A percentile compares a stretch with the other conserved stretches of the same genome.
phyloP scores from a whole-genome alignment of 73 alveolate genomes.

The Uronychia setigera region DNA sequence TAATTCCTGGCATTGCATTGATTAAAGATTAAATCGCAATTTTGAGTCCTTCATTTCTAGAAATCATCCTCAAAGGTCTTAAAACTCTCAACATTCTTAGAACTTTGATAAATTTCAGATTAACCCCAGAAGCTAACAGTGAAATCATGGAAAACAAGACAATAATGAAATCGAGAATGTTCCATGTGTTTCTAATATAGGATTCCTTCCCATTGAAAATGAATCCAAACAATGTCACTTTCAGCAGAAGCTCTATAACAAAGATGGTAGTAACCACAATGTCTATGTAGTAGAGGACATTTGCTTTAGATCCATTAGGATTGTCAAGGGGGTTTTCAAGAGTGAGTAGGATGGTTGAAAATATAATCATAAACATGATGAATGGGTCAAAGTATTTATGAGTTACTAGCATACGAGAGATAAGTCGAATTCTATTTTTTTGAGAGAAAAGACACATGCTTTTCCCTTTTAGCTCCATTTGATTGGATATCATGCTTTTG shows the following conservation, averaged over 20 bases:
- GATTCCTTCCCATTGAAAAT: slow-evolving; percentile 79
- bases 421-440: not conserved
- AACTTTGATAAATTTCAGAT: slow-evolving; percentile 58
- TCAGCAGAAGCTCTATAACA: slow-evolving; percentile 74
- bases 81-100: slow-evolving; percentile 74
- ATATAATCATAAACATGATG: slow-evolving; percentile 52
- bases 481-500: not conserved
- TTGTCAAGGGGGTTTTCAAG: slow-evolving; percentile 47
- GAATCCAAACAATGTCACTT: slow-evolving; percentile 88
- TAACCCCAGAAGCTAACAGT: slow-evolving; percentile 34
- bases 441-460: not conserved
- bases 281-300: slow-evolving; percentile 49
- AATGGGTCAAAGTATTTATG: slow-evolving; percentile 30
- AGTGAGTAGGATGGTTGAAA: slow-evolving; percentile 59
- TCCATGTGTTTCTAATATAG: slow-evolving; percentile 93
- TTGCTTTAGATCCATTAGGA: slow-evolving; percentile 23
- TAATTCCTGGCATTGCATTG: slow-evolving; percentile 57
- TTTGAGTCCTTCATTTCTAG: slow-evolving; percentile 74
- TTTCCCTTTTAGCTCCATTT: not conserved
- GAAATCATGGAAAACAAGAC: slow-evolving; percentile 81
- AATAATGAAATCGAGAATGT: slow-evolving; percentile 90
- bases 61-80: slow-evolving; percentile 73
- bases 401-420: not conserved
- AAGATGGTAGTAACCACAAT: slow-evolving; percentile 75
- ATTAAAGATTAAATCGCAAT: slow-evolving; percentile 69